A percentile compares a stretch with the other conserved stretches of the same genome.
phyloP scores from a whole-genome alignment of 1,284 basidiomycete species.

The Sporisorium scitamineum region DNA sequence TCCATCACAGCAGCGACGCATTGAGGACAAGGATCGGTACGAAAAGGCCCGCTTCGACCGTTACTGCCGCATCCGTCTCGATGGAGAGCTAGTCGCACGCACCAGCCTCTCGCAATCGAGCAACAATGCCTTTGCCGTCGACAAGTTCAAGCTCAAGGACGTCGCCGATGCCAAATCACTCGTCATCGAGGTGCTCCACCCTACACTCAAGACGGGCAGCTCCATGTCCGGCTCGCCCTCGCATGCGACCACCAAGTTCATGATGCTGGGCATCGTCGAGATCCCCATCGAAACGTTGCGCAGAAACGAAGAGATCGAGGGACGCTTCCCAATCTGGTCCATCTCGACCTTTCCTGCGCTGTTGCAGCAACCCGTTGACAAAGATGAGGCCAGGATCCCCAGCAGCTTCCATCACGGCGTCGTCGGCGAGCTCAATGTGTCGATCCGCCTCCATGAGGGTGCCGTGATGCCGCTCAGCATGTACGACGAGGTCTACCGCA shows the following conservation, averaged over 20 bases:
- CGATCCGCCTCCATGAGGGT: slow-evolving; percentile 50
- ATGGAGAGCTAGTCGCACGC: slow-evolving; percentile 53
- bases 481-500: slow-evolving; percentile 46
- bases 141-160: slow-evolving; percentile 56
- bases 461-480: slow-evolving; percentile 51
- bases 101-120: slow-evolving; percentile 38
- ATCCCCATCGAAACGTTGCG: slow-evolving; percentile 59
- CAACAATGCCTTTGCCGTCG: slow-evolving; percentile 31
- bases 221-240: slow-evolving; percentile 28
- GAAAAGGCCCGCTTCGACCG: slow-evolving; percentile 46
- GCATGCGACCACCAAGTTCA: slow-evolving; percentile 29
- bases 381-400: slow-evolving; percentile 28
- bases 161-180: slow-evolving; percentile 42
- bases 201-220: slow-evolving; percentile 28
- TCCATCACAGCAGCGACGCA: slow-evolving; percentile 14
- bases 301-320: slow-evolving; percentile 60
- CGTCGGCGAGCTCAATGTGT: slow-evolving; percentile 57
- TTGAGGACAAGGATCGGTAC: slow-evolving; percentile 38
- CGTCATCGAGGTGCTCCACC: slow-evolving; percentile 54
- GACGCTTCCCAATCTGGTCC: slow-evolving; percentile 64
- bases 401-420: slow-evolving; percentile 44
- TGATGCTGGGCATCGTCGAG: slow-evolving; percentile 55
- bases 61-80: slow-evolving; percentile 55
- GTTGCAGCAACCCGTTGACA: slow-evolving; percentile 11
- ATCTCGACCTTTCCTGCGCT: slow-evolving; percentile 16